Base-by-base conservation (phyloP, 164 flowering plant genomes). In the Warburgia ugandensis region DNA sequence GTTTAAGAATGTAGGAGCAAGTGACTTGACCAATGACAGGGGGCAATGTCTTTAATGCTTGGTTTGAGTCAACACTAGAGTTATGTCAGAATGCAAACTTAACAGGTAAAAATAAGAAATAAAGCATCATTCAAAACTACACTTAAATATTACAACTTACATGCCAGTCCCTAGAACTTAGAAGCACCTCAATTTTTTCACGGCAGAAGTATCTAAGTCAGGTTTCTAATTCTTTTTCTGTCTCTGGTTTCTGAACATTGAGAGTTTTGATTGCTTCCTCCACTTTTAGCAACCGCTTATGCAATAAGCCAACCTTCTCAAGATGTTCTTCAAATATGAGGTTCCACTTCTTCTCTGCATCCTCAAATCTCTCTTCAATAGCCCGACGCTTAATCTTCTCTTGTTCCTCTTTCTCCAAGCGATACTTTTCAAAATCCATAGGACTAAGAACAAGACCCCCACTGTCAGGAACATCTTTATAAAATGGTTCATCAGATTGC, bases 391-490 rank as follows among this genome's bases (percentile, higher is more conserved):
- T 70, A 26, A 65, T 22, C 68, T 49, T 73, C 5, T 74, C 76
- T 61, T 94, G 96, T 65, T 82, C 70, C 5, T 73, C 75, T 61
- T 91, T 95, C 62, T 81, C 81, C 60, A 53, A 47, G 55, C 41
- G 61, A n/a, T 14, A 74, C 58, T 63, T 79, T 65, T 82, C 91
- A 29, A 78, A 52, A 45, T 84, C 95, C 20, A 8, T 42, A 14
- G 47, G 25, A 51, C 77, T 86, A 55, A 86, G 58, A 49, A 88
- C 85, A 48, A 86, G 48, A 48, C 96, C 96, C 3, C 92, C 87
- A 53, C 73, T 54, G 14, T 78, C 77, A 45, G 61, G 69, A 50
- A 76, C 86, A 68, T 86, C 95, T 63, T 47, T 80, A 65, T 88
- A 92, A 23, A 82, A 56, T 5, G 97, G 84, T 45, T 81, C 91